A percentile compares a stretch with the other conserved stretches of the same genome.
phyloP scores from a whole-genome alignment of 2,329 filamentous ascomycete species.

The Neofusicoccum sp. region DNA sequence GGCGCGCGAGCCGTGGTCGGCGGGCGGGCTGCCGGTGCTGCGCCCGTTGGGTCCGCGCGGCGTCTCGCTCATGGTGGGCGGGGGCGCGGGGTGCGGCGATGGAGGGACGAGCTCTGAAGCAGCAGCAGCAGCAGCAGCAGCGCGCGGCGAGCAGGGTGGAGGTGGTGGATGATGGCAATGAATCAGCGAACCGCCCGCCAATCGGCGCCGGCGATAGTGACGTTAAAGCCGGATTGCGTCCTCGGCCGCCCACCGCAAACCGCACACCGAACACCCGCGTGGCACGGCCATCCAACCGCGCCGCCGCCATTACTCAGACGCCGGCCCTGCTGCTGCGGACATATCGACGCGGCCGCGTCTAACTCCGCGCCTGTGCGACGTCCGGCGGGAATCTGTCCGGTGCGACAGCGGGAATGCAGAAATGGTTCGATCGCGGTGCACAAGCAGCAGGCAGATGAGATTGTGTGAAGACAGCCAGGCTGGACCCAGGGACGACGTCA shows the following conservation, averaged over 20 bases:
- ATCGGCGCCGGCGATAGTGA: slow-evolving; percentile 8
- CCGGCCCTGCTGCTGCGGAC: not conserved
- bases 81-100: not conserved
- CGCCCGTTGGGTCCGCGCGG: slow-evolving; percentile 2
- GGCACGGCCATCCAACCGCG: too few relatives aligned
- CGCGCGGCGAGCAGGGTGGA: not conserved
- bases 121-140: not conserved
- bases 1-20: not conserved
- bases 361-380: not conserved
- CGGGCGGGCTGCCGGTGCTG: not conserved
- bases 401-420: too few relatives aligned
- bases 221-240: not conserved
- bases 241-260: not conserved
- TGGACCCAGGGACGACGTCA: too few relatives aligned
- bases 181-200: not conserved
- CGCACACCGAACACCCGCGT: too few relatives aligned
- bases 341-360: not conserved
- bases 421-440: too few relatives aligned
- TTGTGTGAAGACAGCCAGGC: too few relatives aligned
- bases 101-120: not conserved
- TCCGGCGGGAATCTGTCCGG: too few relatives aligned
- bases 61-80: slow-evolving; percentile 9
- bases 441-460: too few relatives aligned
- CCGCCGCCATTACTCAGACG: not conserved
- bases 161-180: slow-evolving; percentile 10